Conservation (phyloP, 2,329 filamentous ascomycete species). For the Aspergillus unguis region DNA sequence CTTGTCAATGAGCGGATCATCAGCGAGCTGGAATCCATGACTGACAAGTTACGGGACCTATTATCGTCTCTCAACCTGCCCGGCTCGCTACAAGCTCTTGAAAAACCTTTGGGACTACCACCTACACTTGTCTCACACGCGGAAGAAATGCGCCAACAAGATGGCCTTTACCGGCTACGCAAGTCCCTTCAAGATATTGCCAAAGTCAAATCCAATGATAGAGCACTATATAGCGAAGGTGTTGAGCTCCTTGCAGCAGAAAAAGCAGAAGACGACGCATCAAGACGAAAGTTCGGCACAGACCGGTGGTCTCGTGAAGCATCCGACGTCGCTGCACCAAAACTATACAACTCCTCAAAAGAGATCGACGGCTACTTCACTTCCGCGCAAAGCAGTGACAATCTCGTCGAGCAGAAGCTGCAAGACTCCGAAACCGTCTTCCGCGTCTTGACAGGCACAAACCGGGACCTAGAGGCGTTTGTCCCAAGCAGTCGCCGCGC, state of each 20-base stretch:
- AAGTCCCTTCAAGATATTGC: conserved; percentile 83
- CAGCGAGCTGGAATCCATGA: conserved; percentile 76
- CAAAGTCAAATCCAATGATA: conserved; percentile 78
- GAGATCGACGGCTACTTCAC: conserved; percentile 88
- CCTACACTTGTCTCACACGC: conserved; percentile 83
- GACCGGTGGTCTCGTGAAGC: conserved; percentile 74
- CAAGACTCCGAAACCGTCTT: conserved; percentile 71
- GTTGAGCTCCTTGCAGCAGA: conserved; percentile 74
- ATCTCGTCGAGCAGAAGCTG: conserved; percentile 73
- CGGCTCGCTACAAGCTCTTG: conserved; percentile 86
- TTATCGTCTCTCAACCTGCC: conserved; percentile 82
- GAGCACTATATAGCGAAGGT: conserved; percentile 77
- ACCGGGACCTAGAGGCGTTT: conserved; percentile 78
- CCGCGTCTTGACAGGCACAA: conserved; percentile 70
- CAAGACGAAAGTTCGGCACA: conserved; percentile 77
- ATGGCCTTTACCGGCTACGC: conserved; percentile 73
- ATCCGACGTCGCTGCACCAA: conserved; percentile 65
- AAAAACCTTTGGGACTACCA: conserved; percentile 88
- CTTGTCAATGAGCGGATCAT: conserved; percentile 86
- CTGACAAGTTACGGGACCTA: conserved; percentile 72
- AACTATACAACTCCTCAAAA: conserved; percentile 68
- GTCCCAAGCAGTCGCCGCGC: conserved; percentile 81
- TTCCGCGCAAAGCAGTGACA: conserved; percentile 64
- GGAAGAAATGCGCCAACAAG: conserved; percentile 88
- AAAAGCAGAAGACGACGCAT: conserved; percentile 74